Base-by-base conservation (phyloP, 2,329 filamentous ascomycete species). In the Didymella lethalis region DNA sequence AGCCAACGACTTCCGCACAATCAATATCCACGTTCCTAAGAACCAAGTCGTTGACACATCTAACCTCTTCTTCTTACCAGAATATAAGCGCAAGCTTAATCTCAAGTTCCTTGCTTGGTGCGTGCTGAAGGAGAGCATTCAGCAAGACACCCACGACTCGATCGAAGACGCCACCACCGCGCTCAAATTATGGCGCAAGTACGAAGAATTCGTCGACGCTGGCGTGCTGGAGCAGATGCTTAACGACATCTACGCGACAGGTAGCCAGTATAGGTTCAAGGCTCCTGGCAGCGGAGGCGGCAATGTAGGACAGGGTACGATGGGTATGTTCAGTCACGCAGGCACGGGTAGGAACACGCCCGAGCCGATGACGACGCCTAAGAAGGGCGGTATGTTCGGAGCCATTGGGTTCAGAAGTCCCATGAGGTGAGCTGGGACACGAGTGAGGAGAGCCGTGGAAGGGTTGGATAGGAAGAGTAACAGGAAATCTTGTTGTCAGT, bases 121-220 rank as follows among this genome's bases (percentile, higher is more conserved):
- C 45, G 84, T 99, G 8, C 87, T 99, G 41, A 93, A 93, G 69
- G 92, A 98, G 77, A 92, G 94, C 71, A 97, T 99, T 61, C 96
- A 99, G 78, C 85, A 92, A 71, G 90, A 92, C 65, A 92, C 89
- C 7, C 96, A 99, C 78, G 95, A 99, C 78, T 94, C 90, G 11
- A 96, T 99, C 66, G 95, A 98, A 77, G 95, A 99, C 75, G 93
- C 95, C 0, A 86, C 90, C 26, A 97, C 94, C 40, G 95, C 96
- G 0, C 83, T 98, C 40, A 91, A 92, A 74, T 82, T 99, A 8
- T 99, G 86, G 85, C 86, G 90, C 44, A 97, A 97, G 76, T 97
- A 93, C 77, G 84, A 92, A 63, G 93, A 98, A 78, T 98, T 91
- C 70, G 83, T 90, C 51, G 92, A 96, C 66, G 92, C 92, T 0